Conservation (phyloP, 805 yeast species). For the Candida ipomoeae region DNA sequence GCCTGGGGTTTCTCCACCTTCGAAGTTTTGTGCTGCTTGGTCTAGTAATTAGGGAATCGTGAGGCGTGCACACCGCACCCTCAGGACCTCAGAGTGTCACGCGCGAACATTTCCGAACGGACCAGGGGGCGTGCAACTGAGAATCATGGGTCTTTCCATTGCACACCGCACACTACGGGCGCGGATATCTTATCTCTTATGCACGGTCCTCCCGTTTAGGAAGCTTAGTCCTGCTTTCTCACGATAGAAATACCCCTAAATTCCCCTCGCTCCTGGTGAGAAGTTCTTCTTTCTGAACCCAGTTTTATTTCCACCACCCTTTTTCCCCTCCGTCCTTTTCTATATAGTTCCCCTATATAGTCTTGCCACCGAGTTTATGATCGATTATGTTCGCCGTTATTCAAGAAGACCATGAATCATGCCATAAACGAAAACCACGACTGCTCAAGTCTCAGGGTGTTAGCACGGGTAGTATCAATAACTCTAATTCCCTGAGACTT, state of each 20-base stretch:
- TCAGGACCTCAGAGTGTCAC: neutral
- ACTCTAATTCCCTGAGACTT: constrained; percentile 25
- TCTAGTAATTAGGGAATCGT: neutral
- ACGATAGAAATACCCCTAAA: constrained; percentile 2
- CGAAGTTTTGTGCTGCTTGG: neutral
- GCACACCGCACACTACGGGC: neutral
- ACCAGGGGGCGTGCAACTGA: neutral
- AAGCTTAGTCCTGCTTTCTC: constrained; percentile 1
- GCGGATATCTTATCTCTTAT: constrained; percentile 1
- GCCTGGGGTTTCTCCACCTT: neutral
- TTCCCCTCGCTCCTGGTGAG: neutral
- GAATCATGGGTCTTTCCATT: neutral
- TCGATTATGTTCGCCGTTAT: constrained; percentile 19
- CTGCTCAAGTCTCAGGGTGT: constrained; percentile 36
- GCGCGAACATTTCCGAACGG: neutral
- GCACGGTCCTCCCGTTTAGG: constrained; percentile 3
- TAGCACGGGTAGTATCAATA: constrained; percentile 18
- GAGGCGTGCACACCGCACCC: neutral
- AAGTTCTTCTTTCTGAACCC: neutral
- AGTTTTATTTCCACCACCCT: neutral
- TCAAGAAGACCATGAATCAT: constrained; percentile 34
- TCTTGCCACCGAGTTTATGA: constrained; percentile 10
- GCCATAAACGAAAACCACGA: constrained; percentile 33
- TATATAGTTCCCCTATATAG: constrained; percentile 3
- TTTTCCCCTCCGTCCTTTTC: neutral